Base-by-base conservation (phyloP, 768 basidiomycete species). In the Boletus vinaceobasis region DNA sequence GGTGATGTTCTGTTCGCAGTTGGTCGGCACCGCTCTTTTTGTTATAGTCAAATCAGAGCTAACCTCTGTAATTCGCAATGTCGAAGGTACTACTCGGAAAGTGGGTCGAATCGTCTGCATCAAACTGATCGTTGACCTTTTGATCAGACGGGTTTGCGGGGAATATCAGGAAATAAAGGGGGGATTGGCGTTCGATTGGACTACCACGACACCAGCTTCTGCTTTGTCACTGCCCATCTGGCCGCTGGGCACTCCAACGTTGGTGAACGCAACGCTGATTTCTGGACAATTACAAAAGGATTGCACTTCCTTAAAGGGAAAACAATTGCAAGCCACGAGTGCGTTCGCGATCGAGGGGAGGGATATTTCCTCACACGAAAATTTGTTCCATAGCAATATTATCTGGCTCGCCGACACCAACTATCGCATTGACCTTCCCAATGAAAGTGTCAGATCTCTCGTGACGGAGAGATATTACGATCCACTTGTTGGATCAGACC, bases 151-250 rank as follows among this genome's bases (percentile, higher is more conserved):
- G 90, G 89, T 38, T 75, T 91, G 39, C 81, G 88, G 33, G 97
- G 97, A 13, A 93, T 98, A 84, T 93, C 93, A 1, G 97, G 94
- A 29, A 96, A 96, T 75, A 96, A 99, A 74, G 97, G 97, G 19
- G 97, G 93, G 2, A 90, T 96, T 13, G 94, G 88, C 7, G 92
- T 99, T 59, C 87, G 97, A 13, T 75, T 99, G 48, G 90, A 98
- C 29, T 92, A 91, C 63, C 80, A 90, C 60, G 93, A 95, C 65
- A 90, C 95, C 9, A 88, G 83, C 52, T 88, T 98, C 64, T 99
- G 97, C 73, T 95, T 98, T 73, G 70, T 99, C 58, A 98, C 96
- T 9, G 93, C 92, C 4, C 97, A 98, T 71, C 80, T 98, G 39
- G 95, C 97, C 15, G 95, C 97, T n/a, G 97, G 97, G 7, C 94